These are phyloP conservation scores for Pseudevernia furfuracea DNA, from an alignment of 495 filamentous ascomycete species.

Conservation along the genomic window DNA sequence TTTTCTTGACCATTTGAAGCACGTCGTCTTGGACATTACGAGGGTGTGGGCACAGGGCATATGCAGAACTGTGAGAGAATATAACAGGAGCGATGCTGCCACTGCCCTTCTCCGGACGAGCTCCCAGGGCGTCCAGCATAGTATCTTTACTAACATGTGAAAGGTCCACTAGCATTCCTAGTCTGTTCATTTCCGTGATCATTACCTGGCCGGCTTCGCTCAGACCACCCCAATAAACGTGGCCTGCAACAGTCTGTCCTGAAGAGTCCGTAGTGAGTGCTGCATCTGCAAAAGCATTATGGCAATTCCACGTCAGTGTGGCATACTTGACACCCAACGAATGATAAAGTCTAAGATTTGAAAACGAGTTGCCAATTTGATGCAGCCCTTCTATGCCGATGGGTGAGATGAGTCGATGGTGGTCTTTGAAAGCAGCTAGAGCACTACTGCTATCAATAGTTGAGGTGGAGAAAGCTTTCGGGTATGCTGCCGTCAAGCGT, in stretches of 20 bases:
- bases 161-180: constrained; percentile 45
- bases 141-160: constrained; percentile 48
- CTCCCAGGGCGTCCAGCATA: constrained; percentile 49
- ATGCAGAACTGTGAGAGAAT: constrained; percentile 51
- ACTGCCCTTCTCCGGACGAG: constrained; percentile 36
- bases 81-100: constrained; percentile 47
- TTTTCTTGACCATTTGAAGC: constrained; percentile 45
- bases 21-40: constrained; percentile 57
- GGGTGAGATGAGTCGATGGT: constrained; percentile 58
- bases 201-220: constrained; percentile 59
- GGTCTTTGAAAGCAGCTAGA: constrained; percentile 45
- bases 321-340: constrained; percentile 81
- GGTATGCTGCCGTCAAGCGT: constrained; percentile 61
- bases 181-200: constrained; percentile 49
- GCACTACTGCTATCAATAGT: constrained; percentile 51
- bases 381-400: constrained; percentile 88
- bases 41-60: constrained; percentile 46
- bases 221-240: constrained; percentile 53
- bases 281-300: constrained; percentile 82
- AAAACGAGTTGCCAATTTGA: constrained; percentile 81
- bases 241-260: constrained; percentile 27
- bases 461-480: constrained; percentile 57
- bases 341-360: constrained; percentile 67
- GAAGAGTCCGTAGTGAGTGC: constrained; percentile 47
- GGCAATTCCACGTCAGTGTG: constrained; percentile 89